Percentiles rank a stretch among this genome's conserved stretches.
These are phyloP conservation scores for Luvunga scandens DNA, from an alignment of 345 rosid genomes.

Conservation along the genomic window DNA sequence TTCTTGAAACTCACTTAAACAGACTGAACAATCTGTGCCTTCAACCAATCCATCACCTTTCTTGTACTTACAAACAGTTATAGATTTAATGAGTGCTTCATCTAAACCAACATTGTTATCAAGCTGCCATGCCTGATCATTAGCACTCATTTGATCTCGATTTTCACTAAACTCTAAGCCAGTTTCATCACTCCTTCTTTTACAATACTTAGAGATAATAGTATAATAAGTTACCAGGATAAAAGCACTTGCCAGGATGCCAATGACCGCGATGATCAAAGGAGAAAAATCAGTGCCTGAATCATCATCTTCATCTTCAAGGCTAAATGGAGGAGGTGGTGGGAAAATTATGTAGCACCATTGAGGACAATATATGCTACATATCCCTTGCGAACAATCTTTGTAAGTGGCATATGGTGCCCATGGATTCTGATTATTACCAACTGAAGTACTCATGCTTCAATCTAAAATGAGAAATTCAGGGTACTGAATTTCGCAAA, in stretches of 20 bases:
- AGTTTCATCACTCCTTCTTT: slow-evolving; percentile 20
- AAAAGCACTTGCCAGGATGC: slow-evolving; percentile 67
- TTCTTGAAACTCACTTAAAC: slow-evolving; percentile 71
- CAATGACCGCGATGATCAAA: slow-evolving; percentile 69
- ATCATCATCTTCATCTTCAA: slow-evolving; percentile 38
- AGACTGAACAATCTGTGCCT: slow-evolving; percentile 67
- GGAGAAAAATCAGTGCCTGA: slow-evolving; percentile 57
- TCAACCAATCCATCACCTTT: slow-evolving; percentile 57
- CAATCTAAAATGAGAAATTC: background rate
- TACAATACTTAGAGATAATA: slow-evolving; percentile 62
- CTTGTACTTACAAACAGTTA: slow-evolving; percentile 49
- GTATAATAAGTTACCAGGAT: slow-evolving; percentile 72
- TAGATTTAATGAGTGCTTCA: slow-evolving; percentile 54
- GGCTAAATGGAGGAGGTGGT: slow-evolving; percentile 59
- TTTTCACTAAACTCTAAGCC: slow-evolving; percentile 10
- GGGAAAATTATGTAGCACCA: slow-evolving; percentile 81
- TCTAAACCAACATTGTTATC: slow-evolving; percentile 43
- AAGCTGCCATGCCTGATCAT: slow-evolving; percentile 14
- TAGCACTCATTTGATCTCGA: background rate
- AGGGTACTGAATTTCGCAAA: slow-evolving; percentile 1
- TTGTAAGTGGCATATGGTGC: slow-evolving; percentile 43
- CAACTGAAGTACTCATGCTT: slow-evolving; percentile 40
- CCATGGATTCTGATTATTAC: slow-evolving; percentile 43
- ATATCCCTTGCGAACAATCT: slow-evolving; percentile 78
- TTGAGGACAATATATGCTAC: slow-evolving; percentile 83